A percentile compares a stretch with the other conserved stretches of the same genome.
These are phyloP conservation scores for Leccinum ochraceum DNA, from an alignment of 768 basidiomycete species.

Conservation along the genomic window DNA sequence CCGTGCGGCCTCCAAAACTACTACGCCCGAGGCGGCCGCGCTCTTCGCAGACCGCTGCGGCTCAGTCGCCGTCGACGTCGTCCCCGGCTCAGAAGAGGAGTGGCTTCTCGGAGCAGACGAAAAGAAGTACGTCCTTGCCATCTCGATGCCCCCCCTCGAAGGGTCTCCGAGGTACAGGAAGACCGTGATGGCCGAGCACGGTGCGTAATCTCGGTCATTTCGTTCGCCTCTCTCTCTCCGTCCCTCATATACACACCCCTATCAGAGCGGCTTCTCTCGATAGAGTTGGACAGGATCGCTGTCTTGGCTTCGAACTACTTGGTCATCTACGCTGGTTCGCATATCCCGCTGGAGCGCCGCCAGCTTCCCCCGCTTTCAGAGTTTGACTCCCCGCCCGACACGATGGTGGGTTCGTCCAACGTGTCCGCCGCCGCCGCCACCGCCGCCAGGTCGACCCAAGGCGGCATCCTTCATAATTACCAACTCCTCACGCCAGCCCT, in stretches of 20 bases:
- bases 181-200: slow-evolving; percentile 50
- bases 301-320: slow-evolving; percentile 59
- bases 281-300: slow-evolving; percentile 50
- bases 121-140: slow-evolving; percentile 55
- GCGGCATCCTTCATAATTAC: slow-evolving; percentile 70
- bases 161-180: slow-evolving; percentile 47
- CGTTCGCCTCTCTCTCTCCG: not conserved
- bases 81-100: slow-evolving; percentile 39
- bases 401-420: slow-evolving; percentile 27
- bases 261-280: slow-evolving; percentile 47
- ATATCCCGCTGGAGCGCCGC: slow-evolving; percentile 42
- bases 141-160: slow-evolving; percentile 53
- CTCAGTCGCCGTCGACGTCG: slow-evolving; percentile 46
- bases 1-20: slow-evolving; percentile 8
- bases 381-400: slow-evolving; percentile 30
- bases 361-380: slow-evolving; percentile 34
- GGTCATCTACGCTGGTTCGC: slow-evolving; percentile 63
- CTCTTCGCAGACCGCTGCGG: slow-evolving; percentile 54
- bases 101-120: slow-evolving; percentile 35
- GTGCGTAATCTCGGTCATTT: slow-evolving; percentile 38
- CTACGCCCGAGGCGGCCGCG: slow-evolving; percentile 39
- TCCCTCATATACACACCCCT: slow-evolving; percentile 3
- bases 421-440: slow-evolving; percentile 24
- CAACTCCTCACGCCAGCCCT: slow-evolving; percentile 78
- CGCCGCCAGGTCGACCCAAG: slow-evolving; percentile 35